Evolutionary conservation across 1,284 basidiomycete species (phyloP), one percentile per base, ranked within the genome.

Genomic region (Cryptococcus sp.): DNA sequence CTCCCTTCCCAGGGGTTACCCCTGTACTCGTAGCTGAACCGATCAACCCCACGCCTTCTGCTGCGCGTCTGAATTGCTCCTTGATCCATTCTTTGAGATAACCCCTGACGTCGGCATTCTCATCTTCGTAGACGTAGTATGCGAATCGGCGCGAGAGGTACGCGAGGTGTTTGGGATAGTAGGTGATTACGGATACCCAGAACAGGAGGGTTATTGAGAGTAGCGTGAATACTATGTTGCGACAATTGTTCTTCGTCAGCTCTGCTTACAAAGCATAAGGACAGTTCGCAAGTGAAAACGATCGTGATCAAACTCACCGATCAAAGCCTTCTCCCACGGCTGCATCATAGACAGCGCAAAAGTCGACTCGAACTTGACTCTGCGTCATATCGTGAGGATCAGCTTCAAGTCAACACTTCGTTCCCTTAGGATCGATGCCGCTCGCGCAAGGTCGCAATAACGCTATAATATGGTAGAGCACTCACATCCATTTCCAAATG

Each of bases 41-140:
- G 13, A 57, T 25, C 23, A 48, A 20, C 47, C 39, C 49, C 25
- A 60, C 54, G 4, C 49, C 51, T 16, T 40, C 50, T 8, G 47
- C 20, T 17, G 44, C 46, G 16, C 43, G 46, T 37, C 29, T 20
- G 10, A 54, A 26, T 44, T 58, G 53, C n/a, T 22, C 34, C 39
- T 25, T 48, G 15, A 58, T 41, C 57, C 53, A 62, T 13, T 52
- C 57, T 25, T 49, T 44, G 46, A 62, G 49, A 19, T 41, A 40
- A n/a, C 52, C 55, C 16, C 40, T 40, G 8, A 59, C 23, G n/a
- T 62, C 50, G 53, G 61, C 61, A 20, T 46, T 65, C 62, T 79
- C 77, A 59, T 78, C 76, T 5, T 74, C 78, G 51, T 70, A 76
- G 7, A 78, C 67, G 58, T 80, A 80, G 66, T 79, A 80, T 34